Evolutionary conservation across 129 eudicot species (phyloP).

Genomic region (Artemisia annua): DNA sequence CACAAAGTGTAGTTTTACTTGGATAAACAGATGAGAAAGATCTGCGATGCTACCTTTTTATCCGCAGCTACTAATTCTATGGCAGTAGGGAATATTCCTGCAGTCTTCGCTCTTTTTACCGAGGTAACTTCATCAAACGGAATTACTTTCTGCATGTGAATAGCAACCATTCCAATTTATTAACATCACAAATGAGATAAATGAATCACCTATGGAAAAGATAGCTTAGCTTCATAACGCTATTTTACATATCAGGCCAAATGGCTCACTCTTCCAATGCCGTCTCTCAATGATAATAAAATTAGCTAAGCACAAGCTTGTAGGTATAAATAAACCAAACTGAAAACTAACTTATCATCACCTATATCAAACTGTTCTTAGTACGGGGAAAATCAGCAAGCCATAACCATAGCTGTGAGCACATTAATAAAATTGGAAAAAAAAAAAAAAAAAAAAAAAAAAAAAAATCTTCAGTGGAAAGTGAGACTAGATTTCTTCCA

Average conservation of each 20-base stretch:
- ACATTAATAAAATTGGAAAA: background rate
- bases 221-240: slow-evolving; percentile 2
- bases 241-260: slow-evolving; percentile 7
- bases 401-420: background rate
- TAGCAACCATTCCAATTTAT: slow-evolving; percentile 14
- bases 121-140: slow-evolving; percentile 73
- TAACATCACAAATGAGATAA: background rate
- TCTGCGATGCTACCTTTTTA: slow-evolving; percentile 59
- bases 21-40: slow-evolving; percentile 1
- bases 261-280: background rate
- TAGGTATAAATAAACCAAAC: background rate
- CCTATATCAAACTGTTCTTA: background rate
- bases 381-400: slow-evolving; percentile 1
- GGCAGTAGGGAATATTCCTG: slow-evolving; percentile 95
- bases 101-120: slow-evolving; percentile 89
- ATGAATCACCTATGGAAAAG: slow-evolving; percentile 12
- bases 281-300: too few relatives aligned
- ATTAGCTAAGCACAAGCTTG: too few relatives aligned
- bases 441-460: too few relatives aligned
- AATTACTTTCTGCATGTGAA: slow-evolving; percentile 68
- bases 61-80: slow-evolving; percentile 76
- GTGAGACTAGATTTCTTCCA: too few relatives aligned
- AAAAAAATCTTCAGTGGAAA: too few relatives aligned
- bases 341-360: background rate
- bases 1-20: background rate